phyloP scores from a whole-genome alignment of 345 rosid species.

The Acer saccharum region DNA sequence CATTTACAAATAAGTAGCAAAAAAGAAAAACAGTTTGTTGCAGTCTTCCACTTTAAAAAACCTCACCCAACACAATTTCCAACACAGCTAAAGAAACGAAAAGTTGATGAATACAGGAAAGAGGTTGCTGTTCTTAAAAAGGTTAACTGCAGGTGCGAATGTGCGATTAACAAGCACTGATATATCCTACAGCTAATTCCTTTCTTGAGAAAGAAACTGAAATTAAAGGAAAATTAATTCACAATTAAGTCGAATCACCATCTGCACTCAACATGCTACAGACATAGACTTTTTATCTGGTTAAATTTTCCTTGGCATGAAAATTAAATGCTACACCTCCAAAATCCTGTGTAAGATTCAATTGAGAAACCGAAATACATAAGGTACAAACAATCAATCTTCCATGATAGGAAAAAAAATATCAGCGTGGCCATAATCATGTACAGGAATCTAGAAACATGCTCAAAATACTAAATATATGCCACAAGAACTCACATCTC shows the following conservation, averaged over 20 bases:
- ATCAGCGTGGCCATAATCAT: neutral
- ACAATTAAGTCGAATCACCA: neutral
- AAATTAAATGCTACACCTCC: neutral
- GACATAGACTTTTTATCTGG: neutral
- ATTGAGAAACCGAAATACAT: neutral
- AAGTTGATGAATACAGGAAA: neutral
- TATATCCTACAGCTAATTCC: neutral
- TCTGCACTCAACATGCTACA: conserved; percentile 2
- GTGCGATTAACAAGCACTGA: neutral
- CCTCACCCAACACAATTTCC: neutral
- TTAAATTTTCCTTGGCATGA: neutral
- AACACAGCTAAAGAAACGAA: neutral
- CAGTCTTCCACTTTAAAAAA: neutral
- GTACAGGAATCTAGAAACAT: neutral
- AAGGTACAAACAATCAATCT: neutral
- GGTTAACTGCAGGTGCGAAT: neutral
- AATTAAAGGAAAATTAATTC: neutral
- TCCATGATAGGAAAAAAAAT: neutral
- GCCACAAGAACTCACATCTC: conserved; percentile 65
- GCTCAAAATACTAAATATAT: neutral
- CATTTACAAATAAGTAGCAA: too few species aligned
- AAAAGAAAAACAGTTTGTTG: neutral
- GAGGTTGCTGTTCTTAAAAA: neutral
- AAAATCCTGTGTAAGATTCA: neutral
- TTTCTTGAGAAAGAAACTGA: neutral